A percentile compares a stretch with the other conserved stretches of the same genome.
These are phyloP conservation scores for Candida sphagnicola DNA, from an alignment of 805 yeast species.

Conservation along the genomic window DNA sequence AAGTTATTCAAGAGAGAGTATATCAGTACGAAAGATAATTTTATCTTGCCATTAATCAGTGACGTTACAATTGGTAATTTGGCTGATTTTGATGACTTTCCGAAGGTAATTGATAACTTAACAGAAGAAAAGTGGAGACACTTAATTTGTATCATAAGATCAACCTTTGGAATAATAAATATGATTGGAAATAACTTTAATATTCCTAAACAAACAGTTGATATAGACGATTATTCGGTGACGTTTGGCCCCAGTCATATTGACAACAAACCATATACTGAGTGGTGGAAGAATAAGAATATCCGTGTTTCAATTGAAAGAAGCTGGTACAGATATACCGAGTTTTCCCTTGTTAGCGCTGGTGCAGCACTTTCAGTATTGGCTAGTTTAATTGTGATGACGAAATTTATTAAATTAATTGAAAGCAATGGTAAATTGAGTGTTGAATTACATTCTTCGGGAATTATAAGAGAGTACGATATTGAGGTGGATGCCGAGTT, in stretches of 20 bases:
- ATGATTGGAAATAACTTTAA: slow-evolving; percentile 34
- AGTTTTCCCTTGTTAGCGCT: slow-evolving; percentile 12
- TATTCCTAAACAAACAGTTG: slow-evolving; percentile 2
- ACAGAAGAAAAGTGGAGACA: slow-evolving; percentile 24
- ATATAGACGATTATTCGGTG: slow-evolving; percentile 4
- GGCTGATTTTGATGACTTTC: slow-evolving; percentile 16
- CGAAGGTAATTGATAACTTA: slow-evolving; percentile 9
- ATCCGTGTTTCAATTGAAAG: slow-evolving; percentile 9
- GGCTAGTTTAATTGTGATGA: slow-evolving; percentile 16
- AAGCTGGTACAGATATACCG: slow-evolving; percentile 17
- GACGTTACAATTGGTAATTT: slow-evolving; percentile 19
- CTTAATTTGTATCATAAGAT: slow-evolving; percentile 21
- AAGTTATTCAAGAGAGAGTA: slow-evolving; percentile 23
- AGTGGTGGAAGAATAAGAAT: slow-evolving; percentile 13
- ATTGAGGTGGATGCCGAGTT: slow-evolving; percentile 1
- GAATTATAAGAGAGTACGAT: background rate
- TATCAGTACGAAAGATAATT: background rate
- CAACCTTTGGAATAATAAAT: slow-evolving; percentile 26
- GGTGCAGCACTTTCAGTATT: slow-evolving; percentile 14
- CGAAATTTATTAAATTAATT: slow-evolving; percentile 10
- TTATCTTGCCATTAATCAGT: slow-evolving; percentile 11
- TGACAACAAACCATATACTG: slow-evolving; percentile 1
- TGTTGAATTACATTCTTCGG: slow-evolving; percentile 4
- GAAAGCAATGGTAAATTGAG: slow-evolving; percentile 5
- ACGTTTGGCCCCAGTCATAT: slow-evolving; percentile 10